These are phyloP conservation scores for Ophiocordyceps camponoti-rufipedis DNA, from an alignment of 2,329 filamentous ascomycete species.

Conservation along the genomic window DNA sequence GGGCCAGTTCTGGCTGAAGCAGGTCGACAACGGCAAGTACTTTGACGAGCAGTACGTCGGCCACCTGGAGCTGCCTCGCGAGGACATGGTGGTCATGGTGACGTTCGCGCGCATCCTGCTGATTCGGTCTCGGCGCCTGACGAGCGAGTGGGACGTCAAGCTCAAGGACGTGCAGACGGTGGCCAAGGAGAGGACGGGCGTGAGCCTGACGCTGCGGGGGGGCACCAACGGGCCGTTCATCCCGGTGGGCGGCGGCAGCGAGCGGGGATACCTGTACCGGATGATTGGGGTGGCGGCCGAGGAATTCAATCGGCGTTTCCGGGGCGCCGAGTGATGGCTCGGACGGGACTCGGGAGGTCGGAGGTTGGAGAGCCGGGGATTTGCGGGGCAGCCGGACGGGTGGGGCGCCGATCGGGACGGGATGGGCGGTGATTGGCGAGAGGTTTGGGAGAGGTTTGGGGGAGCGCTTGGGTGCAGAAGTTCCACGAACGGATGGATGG, in stretches of 20 bases:
- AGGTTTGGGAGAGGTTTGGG: no score
- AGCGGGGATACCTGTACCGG: slow-evolving; percentile 42
- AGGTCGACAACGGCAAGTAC: slow-evolving; percentile 90
- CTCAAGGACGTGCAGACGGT: slow-evolving; percentile 95
- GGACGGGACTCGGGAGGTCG: no score
- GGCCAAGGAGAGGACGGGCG: slow-evolving; percentile 84
- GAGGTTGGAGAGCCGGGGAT: no score
- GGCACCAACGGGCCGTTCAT: slow-evolving; percentile 91
- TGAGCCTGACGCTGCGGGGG: slow-evolving; percentile 75
- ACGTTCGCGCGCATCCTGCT: slow-evolving; percentile 80
- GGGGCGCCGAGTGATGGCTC: slow-evolving; percentile 14
- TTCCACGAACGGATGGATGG: no score
- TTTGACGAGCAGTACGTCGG: slow-evolving; percentile 97
- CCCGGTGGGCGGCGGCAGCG: slow-evolving; percentile 75
- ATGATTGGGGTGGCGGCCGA: slow-evolving; percentile 49
- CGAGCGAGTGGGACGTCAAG: slow-evolving; percentile 88
- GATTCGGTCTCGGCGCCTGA: slow-evolving; percentile 68
- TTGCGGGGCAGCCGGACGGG: no score
- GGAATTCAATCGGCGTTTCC: slow-evolving; percentile 47
- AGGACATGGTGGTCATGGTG: slow-evolving; percentile 80
- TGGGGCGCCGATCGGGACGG: no score
- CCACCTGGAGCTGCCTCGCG: slow-evolving; percentile 76
- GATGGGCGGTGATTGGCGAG: no score
- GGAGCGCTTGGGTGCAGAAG: no score
- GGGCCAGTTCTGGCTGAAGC: slow-evolving; percentile 97